Base-by-base conservation (phyloP, 305 asterid genomes). In the Salvia sclarea region DNA sequence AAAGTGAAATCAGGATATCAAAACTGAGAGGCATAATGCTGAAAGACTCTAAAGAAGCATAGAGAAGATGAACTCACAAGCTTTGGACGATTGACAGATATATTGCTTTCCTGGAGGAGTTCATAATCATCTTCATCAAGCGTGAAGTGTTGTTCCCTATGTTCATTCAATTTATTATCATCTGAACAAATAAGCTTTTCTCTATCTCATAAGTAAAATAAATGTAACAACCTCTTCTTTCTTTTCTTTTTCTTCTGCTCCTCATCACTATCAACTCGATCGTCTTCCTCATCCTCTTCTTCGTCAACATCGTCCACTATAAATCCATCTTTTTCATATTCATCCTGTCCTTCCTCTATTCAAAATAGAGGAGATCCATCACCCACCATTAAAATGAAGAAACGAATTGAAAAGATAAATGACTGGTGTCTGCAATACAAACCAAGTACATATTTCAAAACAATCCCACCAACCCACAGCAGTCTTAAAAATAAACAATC, bases 81-180 rank as follows among this genome's bases (percentile, higher is more conserved):
- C 78, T 86, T 89, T 20, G 96, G 99, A n/a, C 98, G 97, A 79
- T 81, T 84, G 75, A 89, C 97, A 7, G 96, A 72, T 58, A 91
- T 88, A 71, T 94, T 91, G 82, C 90, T 89, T 75, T 95, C 99
- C 83, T 95, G 92, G 47, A 95, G 94, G 66, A 95, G 97, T 76
- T 85, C 97, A 66, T 89, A 91, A 72, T 95, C 98, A 82, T 95
- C 99, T 68, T 88, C 99, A 66, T 95, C 99, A 55, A 95, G 96
- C 62, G 66, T 80, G 66, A 78, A 89, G n/a, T n/a, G n/a, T 82
- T 85, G 78, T 80, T 89, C 98, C 82, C 99, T 95, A 60, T 16
- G 59, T 54, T 44, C 50, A 38, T 22, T 18, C 16, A 21, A 69
- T 18, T 9, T 58, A 67, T 70, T 41, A 37, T 16, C 31, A 76